phyloP scores from a whole-genome alignment of 768 basidiomycete genomes.

The Bullera alba region DNA sequence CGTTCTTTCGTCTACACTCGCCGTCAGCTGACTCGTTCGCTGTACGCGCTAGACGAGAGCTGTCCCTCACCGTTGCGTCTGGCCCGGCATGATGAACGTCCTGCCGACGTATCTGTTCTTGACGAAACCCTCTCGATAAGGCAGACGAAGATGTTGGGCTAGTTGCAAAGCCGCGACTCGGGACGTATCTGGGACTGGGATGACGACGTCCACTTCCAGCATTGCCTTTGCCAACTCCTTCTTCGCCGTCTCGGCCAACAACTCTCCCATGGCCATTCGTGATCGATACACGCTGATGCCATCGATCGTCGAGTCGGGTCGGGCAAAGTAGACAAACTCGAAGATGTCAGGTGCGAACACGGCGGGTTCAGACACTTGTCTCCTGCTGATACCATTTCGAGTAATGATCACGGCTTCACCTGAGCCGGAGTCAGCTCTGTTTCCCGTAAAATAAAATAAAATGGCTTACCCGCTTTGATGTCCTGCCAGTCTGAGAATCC shows the following conservation, averaged over 20 bases:
- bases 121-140: constrained; percentile 96
- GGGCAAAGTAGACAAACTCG: constrained; percentile 96
- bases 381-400: constrained; percentile 63
- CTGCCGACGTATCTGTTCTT: constrained; percentile 98
- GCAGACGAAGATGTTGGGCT: constrained; percentile 78
- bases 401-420: constrained; percentile 97
- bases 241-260: constrained; percentile 78
- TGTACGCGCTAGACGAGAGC: too few relatives aligned
- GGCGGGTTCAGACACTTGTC: constrained; percentile 59
- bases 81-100: constrained; percentile 99
- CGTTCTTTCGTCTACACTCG: constrained; percentile 71
- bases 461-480: constrained; percentile 69
- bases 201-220: constrained; percentile 79
- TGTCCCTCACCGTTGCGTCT: constrained; percentile 68
- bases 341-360: constrained; percentile 96
- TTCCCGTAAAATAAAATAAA: too few relatives aligned
- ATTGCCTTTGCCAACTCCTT: constrained; percentile 56
- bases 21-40: not conserved
- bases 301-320: constrained; percentile 94
- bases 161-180: constrained; percentile 92
- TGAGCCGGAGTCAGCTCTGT: constrained; percentile 32
- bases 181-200: constrained; percentile 92
- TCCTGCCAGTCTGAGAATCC: constrained; percentile 92
- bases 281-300: constrained; percentile 95
- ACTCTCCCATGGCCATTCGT: constrained; percentile 99